These are phyloP conservation scores for Rosa persica DNA, from an alignment of 306 rosid genomes.

Conservation along the genomic window DNA sequence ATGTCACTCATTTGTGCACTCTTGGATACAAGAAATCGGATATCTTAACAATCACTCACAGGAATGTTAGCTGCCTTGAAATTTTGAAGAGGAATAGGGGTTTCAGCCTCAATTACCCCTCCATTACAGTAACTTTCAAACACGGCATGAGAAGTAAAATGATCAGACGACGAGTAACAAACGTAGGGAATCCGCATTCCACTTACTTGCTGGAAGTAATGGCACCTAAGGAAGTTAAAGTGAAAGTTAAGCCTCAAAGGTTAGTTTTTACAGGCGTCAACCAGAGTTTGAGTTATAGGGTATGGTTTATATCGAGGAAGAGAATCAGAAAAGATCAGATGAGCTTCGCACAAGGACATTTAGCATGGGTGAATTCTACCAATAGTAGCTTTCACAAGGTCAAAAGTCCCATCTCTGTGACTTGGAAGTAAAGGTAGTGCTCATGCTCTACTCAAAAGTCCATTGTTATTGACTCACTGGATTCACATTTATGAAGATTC, in stretches of 20 bases:
- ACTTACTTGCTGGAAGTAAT: constrained; percentile 61
- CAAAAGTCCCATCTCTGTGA: constrained; percentile 82
- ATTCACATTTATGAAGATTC: constrained; percentile 32
- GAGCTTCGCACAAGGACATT: constrained; percentile 60
- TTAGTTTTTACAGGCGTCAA: constrained; percentile 46
- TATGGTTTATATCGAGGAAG: constrained; percentile 64
- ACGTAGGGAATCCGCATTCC: constrained; percentile 72
- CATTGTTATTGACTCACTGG: constrained; percentile 35
- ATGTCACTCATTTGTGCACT: constrained; percentile 69
- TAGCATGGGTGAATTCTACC: constrained; percentile 63
- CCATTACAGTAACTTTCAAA: constrained; percentile 62
- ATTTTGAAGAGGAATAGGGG: constrained; percentile 54
- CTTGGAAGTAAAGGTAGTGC: constrained; percentile 49
- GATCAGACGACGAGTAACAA: constrained; percentile 58
- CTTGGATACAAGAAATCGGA: constrained; percentile 69
- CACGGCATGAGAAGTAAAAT: constrained; percentile 43
- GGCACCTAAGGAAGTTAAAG: constrained; percentile 67
- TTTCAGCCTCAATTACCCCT: constrained; percentile 85
- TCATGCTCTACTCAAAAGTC: constrained; percentile 1
- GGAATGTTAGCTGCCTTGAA: constrained; percentile 65
- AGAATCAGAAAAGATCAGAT: constrained; percentile 17
- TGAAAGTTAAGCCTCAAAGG: constrained; percentile 62
- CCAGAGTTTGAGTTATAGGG: constrained; percentile 62
- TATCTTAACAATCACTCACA: constrained; percentile 67
- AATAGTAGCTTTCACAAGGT: constrained; percentile 52